phyloP scores from a whole-genome alignment of 192 early-diverging fungal species.

The Allomyces macrogynus region DNA sequence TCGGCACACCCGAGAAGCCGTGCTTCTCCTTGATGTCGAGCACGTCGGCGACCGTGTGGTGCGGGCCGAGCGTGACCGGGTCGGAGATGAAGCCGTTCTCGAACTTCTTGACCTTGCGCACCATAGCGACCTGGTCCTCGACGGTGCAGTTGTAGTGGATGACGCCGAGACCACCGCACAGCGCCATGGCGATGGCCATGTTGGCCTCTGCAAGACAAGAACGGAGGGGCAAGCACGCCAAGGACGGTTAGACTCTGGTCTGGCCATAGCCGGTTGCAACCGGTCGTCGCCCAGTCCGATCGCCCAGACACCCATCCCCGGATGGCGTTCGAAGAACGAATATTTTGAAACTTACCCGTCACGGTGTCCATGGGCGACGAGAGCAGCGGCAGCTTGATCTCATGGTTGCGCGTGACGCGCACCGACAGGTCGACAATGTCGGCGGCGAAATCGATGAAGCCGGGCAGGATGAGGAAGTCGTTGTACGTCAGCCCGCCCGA shows the following conservation, averaged over 20 bases:
- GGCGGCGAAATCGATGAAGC: constrained; percentile 84
- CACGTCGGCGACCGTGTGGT: constrained; percentile 67
- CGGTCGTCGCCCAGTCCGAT: too few species aligned
- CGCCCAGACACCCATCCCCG: too few species aligned
- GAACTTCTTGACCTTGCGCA: constrained; percentile 89
- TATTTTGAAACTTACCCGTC: constrained; percentile 21
- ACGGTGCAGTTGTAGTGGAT: constrained; percentile 95
- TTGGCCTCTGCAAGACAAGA: constrained; percentile 37
- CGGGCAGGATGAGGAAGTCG: constrained; percentile 92
- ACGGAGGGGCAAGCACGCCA: too few species aligned
- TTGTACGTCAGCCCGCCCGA: constrained; percentile 93
- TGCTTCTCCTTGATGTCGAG: constrained; percentile 61
- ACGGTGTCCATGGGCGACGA: constrained; percentile 98
- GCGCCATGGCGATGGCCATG: constrained; percentile 97
- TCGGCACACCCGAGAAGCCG: constrained; percentile 92
- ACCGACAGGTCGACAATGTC: constrained; percentile 56
- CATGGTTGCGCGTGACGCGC: constrained; percentile 72
- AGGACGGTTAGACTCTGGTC: too few species aligned
- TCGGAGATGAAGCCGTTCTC: constrained; percentile 98
- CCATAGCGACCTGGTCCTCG: constrained; percentile 94
- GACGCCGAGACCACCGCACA: constrained; percentile 85
- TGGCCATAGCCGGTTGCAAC: too few species aligned
- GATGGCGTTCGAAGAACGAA: too few species aligned
- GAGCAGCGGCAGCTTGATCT: constrained; percentile 80
- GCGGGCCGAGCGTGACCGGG: constrained; percentile 65